Evolutionary conservation across 192 early-diverging fungal genomes (phyloP), one percentile per base, ranked within the genome.

Genomic region (Umbelopsis isabellina): DNA sequence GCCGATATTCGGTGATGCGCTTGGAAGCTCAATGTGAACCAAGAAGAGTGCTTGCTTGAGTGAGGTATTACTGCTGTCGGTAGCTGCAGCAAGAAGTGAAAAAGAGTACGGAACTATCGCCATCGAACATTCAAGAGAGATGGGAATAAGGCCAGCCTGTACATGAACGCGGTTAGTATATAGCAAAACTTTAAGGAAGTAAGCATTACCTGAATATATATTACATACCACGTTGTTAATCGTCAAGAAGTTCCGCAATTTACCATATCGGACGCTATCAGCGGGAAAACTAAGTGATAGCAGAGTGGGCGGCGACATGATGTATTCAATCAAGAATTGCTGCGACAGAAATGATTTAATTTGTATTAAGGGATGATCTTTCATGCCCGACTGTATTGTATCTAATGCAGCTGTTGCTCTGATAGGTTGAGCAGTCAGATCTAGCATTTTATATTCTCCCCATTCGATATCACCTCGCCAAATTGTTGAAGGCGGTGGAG

Each of bases 261-360:
- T 61, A 25, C 55, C 55, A 61, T 61, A 61, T 18, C 27, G 55
- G 33, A 61, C 55, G 33, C 55, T 61, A 25, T 33, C 55, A 0
- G 5, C 15, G 0, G 55, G 55, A 18, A 61, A 61, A 11, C 55
- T 61, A 16, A 61, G 25, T 27, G 15, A 22, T 16, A 61, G 33
- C 3, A 61, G 18, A 11, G 27, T 15, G 2, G 55, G 55, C 27
- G 55, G 55, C 11, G 55, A 13, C 25, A 4, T 12, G n/a, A 61
- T 61, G 30, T 61, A 61, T 25, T 61, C 55, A 35, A 30, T 30
- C 9, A 61, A 25, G 12, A 33, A 25, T 7, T 37, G 55, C 33
- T 61, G 55, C 18, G 55, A 61, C 2, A 61, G 30, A n/a, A 27
- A 61, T 6, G 55, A 61, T 15, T 11, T 61, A 3, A 61, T 35